Base-by-base conservation (phyloP, 2,329 filamentous ascomycete genomes). In the Xylaria digitata region DNA sequence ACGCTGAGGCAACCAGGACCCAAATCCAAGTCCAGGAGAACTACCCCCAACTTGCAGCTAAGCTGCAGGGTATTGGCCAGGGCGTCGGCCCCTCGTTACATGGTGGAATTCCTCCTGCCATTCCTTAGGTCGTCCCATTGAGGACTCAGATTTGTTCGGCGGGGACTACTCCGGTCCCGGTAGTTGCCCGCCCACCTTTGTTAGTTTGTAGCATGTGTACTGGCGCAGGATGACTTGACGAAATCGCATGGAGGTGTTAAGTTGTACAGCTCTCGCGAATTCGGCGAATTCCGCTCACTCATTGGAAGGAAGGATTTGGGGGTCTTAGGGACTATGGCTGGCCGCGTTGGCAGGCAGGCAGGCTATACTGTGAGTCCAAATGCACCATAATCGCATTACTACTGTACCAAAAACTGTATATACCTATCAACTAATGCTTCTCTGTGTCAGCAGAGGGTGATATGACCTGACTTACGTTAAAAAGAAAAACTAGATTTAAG, bases 1-100 rank as follows among this genome's bases (percentile, higher is more conserved):
- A 99, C 78, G 96, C 96, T 34, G 96, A 99, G 82, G 96, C 96
- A 21, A 98, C 96, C 45, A 88, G 96, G 76, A 98, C 96, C 70
- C 96, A 99, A 81, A 88, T 99, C 69, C 92, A 97, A 82, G 92
- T 96, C 17, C 92, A 93, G 78, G 90, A 94, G 81, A 93, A 93
- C 81, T 95, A 95, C 78, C 92, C 92, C 46, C 89, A 93, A 79
- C 85, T 96, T 59, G 91, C 91, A 15, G 88, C 86, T 66, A 91
- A 91, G 78, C 84, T 95, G 71, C 86, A 89, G 71, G 84, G 85
- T 61, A 89, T 90, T 68, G 71, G 74, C 56, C 64, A 67, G 21
- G 68, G 65, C 9, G 73, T 74, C 70, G 74, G 32, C 32, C 32
- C 32, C 32, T 1, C 32, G 37, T 40, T 40, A 40, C 37, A 40